phyloP scores from a whole-genome alignment of 2,329 filamentous ascomycete genomes.

The Calonectria multiphialidica region DNA sequence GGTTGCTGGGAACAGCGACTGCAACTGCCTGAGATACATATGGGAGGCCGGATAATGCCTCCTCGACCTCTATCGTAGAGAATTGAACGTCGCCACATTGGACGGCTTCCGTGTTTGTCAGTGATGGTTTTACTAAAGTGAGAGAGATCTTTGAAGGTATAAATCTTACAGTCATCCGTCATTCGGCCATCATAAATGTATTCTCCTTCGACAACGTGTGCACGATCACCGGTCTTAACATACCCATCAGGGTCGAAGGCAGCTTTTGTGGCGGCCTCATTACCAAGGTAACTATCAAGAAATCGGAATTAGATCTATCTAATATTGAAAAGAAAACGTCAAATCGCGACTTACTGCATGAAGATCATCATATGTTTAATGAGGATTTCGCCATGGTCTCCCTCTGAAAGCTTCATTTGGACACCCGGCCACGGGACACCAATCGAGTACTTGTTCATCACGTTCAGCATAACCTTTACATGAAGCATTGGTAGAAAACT shows the following conservation, averaged over 20 bases:
- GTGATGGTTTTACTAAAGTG: background rate
- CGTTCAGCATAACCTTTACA: background rate
- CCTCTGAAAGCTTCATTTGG: background rate
- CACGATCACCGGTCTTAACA: constrained; percentile 93
- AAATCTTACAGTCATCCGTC: constrained; percentile 33
- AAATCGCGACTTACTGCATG: constrained; percentile 22
- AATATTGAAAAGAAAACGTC: background rate
- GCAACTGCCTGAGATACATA: constrained; percentile 36
- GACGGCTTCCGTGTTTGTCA: constrained; percentile 11
- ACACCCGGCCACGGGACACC: background rate
- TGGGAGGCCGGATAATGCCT: constrained; percentile 27
- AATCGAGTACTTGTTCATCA: background rate
- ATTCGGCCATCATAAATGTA: constrained; percentile 35
- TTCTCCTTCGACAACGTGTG: constrained; percentile 66
- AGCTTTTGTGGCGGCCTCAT: constrained; percentile 82
- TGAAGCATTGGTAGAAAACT: background rate
- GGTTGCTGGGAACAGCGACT: constrained; percentile 33
- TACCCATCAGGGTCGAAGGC: constrained; percentile 85
- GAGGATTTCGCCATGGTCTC: constrained; percentile 29
- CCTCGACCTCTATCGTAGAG: constrained; percentile 32
- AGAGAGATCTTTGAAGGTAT: no score
- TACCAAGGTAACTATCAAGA: constrained; percentile 36
- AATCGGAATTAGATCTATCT: background rate
- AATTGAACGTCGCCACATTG: constrained; percentile 24
- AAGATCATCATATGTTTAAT: constrained; percentile 33